phyloP scores from a whole-genome alignment of 768 basidiomycete genomes.

The Lactarius evosmus region DNA sequence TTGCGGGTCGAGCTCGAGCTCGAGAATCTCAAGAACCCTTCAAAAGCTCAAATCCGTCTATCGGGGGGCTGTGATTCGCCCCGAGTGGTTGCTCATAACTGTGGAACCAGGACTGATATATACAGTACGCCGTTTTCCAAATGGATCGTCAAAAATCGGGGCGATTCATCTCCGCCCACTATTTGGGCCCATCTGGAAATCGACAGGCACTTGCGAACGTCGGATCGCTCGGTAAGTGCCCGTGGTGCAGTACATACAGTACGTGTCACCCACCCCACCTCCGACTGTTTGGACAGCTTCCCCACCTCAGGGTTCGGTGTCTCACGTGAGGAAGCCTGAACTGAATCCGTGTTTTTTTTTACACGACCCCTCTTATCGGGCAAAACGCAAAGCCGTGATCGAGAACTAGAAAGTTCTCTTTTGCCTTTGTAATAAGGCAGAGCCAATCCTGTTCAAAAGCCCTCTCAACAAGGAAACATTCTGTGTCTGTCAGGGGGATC shows the following conservation, averaged over 20 bases:
- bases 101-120: not conserved
- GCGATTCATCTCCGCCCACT: not conserved
- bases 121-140: not conserved
- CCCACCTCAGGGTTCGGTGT: not conserved
- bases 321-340: constrained; percentile 1
- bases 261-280: not conserved
- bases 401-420: not conserved
- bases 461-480: not conserved
- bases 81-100: not conserved
- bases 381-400: not conserved
- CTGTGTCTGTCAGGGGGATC: not conserved
- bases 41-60: not conserved
- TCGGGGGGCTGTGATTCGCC: not conserved
- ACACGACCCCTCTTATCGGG: not conserved
- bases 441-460: not conserved
- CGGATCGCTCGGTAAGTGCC: not conserved
- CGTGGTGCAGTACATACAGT: not conserved
- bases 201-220: constrained; percentile 1
- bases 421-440: not conserved
- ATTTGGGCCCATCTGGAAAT: not conserved
- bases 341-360: not conserved
- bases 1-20: not conserved
- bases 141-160: not conserved
- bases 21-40: not conserved
- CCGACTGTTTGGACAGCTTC: not conserved